A percentile compares a stretch with the other conserved stretches of the same genome.
These are phyloP conservation scores for Umbellularia californica DNA, from an alignment of 164 flowering plant species.

Conservation along the genomic window DNA sequence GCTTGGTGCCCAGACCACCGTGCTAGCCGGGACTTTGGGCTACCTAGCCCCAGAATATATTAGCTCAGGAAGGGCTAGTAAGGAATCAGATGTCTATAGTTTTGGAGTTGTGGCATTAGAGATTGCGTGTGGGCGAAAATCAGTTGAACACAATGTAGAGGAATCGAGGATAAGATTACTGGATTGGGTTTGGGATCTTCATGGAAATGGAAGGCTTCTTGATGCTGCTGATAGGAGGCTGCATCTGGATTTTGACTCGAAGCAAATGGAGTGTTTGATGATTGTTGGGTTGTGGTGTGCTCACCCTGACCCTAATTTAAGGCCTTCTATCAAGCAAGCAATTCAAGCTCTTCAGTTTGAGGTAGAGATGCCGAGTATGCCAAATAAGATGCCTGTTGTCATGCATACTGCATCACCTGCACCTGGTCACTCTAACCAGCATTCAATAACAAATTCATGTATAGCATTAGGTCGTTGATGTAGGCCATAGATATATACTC, in stretches of 20 bases:
- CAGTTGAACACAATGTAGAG: constrained; percentile 11
- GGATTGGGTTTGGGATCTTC: constrained; percentile 42
- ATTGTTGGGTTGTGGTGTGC: constrained; percentile 41
- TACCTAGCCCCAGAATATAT: constrained; percentile 49
- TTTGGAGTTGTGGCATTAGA: constrained; percentile 48
- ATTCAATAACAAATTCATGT: constrained; percentile 2
- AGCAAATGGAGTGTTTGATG: constrained; percentile 29
- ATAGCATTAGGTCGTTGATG: constrained; percentile 12
- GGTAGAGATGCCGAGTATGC: constrained; percentile 18
- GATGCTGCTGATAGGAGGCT: constrained; percentile 29
- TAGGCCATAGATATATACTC: too few relatives aligned
- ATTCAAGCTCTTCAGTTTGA: constrained; percentile 25
- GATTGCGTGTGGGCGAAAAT: constrained; percentile 41
- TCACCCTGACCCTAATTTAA: constrained; percentile 24
- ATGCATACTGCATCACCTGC: not conserved
- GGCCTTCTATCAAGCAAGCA: constrained; percentile 33
- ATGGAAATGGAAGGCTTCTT: constrained; percentile 26
- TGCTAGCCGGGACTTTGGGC: constrained; percentile 45
- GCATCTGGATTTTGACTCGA: constrained; percentile 12
- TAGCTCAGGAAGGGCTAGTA: constrained; percentile 37
- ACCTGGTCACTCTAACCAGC: not conserved
- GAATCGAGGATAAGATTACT: constrained; percentile 17
- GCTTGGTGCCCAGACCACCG: constrained; percentile 19
- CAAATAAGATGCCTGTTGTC: constrained; percentile 19
- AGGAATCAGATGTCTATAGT: constrained; percentile 51